Conservation (phyloP, 768 basidiomycete species). For the Mrakia gelida region DNA sequence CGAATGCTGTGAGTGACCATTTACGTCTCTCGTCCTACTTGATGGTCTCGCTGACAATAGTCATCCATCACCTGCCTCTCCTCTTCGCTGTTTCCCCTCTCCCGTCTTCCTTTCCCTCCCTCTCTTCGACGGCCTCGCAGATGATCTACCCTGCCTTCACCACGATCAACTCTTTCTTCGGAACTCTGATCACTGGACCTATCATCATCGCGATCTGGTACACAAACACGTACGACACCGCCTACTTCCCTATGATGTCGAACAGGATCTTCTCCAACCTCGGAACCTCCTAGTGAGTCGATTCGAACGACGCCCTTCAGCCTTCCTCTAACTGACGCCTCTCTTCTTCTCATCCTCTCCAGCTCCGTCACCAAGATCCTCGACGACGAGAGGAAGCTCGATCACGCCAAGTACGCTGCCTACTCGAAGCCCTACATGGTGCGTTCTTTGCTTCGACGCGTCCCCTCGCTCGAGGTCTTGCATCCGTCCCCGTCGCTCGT, state of each 20-base stretch:
- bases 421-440: slow-evolving; percentile 50
- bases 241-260: slow-evolving; percentile 34
- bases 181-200: slow-evolving; percentile 38
- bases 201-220: slow-evolving; percentile 38
- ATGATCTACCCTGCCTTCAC: slow-evolving; percentile 47
- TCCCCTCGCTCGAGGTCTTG: no score
- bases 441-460: slow-evolving; percentile 9
- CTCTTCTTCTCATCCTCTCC: not conserved
- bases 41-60: no score
- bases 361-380: not conserved
- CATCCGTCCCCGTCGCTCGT: no score
- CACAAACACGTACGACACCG: not conserved
- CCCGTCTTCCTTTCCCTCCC: no score
- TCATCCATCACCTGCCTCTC: no score
- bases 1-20: no score
- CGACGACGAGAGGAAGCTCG: slow-evolving; percentile 37
- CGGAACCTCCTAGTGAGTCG: no score
- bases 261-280: not conserved
- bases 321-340: no score
- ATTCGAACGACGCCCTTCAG: no score
- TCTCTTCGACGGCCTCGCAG: no score
- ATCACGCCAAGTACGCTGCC: slow-evolving; percentile 49
- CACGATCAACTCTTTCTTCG: slow-evolving; percentile 46
- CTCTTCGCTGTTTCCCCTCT: no score
- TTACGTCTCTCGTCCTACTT: no score